Percentiles rank a stretch among this genome's conserved stretches.
Evolutionary conservation across 345 rosid species (phyloP).

Genomic region (Eucalyptus cloeziana): DNA sequence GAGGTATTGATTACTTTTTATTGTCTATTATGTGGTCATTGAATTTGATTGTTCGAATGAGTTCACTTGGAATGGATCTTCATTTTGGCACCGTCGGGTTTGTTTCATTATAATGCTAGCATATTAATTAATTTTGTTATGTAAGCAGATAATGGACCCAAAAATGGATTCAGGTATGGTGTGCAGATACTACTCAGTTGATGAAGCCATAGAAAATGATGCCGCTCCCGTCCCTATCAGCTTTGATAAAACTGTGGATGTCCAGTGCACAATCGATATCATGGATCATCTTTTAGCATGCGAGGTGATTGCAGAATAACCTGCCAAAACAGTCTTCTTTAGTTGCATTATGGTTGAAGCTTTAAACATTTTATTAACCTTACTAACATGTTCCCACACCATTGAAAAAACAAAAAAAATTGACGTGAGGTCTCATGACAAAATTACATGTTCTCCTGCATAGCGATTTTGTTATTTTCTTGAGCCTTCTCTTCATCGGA

Average conservation of each 20-base stretch:
- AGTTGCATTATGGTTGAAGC: not conserved
- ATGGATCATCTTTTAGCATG: conserved; percentile 94
- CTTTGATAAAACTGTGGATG: conserved; percentile 48
- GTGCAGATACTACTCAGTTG: conserved; percentile 62
- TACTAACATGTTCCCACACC: not conserved
- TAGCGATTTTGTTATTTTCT: not conserved
- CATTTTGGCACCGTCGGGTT: not conserved
- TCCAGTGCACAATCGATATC: conserved; percentile 69
- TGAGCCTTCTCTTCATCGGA: not conserved
- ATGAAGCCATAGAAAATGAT: conserved; percentile 91
- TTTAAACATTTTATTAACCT: not conserved
- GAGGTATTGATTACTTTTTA: conserved; percentile 42
- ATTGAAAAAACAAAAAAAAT: not conserved
- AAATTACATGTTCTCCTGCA: not conserved
- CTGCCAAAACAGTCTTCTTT: not conserved
- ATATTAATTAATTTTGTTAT: not conserved
- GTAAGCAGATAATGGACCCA: conserved; percentile 89
- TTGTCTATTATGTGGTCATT: not conserved
- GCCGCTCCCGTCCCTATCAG: conserved; percentile 79
- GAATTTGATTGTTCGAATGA: not conserved
- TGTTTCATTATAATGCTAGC: not conserved
- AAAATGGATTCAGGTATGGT: conserved; percentile 98
- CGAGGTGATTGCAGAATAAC: conserved; percentile 45
- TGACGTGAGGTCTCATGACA: not conserved
- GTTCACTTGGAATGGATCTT: not conserved